A percentile compares a stretch with the other conserved stretches of the same genome.
These are phyloP conservation scores for Globisporangium apiculatum DNA, from an alignment of 352 stramenopile genomes.

Conservation along the genomic window DNA sequence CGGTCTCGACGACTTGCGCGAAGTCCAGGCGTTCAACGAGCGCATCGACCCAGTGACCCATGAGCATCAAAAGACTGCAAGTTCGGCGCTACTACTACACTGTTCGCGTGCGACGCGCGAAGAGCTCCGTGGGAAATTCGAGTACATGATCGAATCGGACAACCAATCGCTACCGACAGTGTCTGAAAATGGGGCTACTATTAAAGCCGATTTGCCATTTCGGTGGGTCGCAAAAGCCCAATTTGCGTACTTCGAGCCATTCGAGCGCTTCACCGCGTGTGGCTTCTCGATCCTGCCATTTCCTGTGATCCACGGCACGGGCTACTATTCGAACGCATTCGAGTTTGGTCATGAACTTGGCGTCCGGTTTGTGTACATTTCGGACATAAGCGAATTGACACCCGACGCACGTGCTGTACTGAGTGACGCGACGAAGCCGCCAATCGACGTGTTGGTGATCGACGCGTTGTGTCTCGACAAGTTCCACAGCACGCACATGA, in stretches of 20 bases:
- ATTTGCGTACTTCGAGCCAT: constrained; percentile 49
- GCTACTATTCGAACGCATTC: constrained; percentile 76
- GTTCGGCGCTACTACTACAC: constrained; percentile 49
- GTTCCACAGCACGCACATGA: constrained; percentile 84
- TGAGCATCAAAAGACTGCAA: constrained; percentile 49
- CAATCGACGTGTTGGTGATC: constrained; percentile 79
- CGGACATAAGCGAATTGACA: constrained; percentile 77
- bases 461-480: constrained; percentile 74
- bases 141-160: constrained; percentile 62
- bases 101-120: constrained; percentile 48
- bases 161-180: not conserved
- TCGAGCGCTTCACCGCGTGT: constrained; percentile 40
- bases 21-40: constrained; percentile 59
- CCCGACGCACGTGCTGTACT: constrained; percentile 49
- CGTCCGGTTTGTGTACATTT: constrained; percentile 82
- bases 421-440: constrained; percentile 35
- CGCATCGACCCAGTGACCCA: constrained; percentile 47
- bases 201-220: constrained; percentile 16
- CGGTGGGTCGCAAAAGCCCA: constrained; percentile 78
- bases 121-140: constrained; percentile 64
- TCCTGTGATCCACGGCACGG: constrained; percentile 71
- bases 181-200: too few relatives aligned
- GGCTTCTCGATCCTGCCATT: constrained; percentile 54
- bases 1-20: constrained; percentile 79
- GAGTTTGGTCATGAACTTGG: constrained; percentile 70